A percentile compares a stretch with the other conserved stretches of the same genome.
Evolutionary conservation across 176 grass and related monocot genomes (phyloP).

Genomic region (Phragmites australis): DNA sequence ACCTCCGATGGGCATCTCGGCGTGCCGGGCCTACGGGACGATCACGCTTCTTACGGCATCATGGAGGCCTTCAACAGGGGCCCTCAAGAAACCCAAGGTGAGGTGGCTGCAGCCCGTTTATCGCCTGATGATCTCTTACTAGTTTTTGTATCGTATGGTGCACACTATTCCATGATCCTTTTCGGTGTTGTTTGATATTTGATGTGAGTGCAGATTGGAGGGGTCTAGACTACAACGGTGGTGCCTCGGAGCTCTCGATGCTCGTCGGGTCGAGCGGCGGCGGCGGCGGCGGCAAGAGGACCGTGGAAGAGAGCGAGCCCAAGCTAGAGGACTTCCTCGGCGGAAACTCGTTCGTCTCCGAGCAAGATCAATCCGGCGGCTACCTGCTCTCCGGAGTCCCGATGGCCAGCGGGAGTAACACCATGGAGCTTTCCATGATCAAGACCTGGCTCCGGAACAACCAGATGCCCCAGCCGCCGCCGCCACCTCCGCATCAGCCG

Average conservation of each 20-base stretch:
- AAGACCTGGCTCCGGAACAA: slow-evolving; percentile 92
- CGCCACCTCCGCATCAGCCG: neutral
- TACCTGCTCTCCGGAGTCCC: slow-evolving; percentile 60
- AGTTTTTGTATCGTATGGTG: slow-evolving; percentile 6
- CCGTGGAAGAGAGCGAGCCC: slow-evolving; percentile 55
- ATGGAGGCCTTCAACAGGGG: slow-evolving; percentile 56
- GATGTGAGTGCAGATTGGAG: slow-evolving; percentile 78
- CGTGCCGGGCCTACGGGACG: slow-evolving; percentile 16
- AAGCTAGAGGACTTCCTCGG: slow-evolving; percentile 98
- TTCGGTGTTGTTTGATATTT: slow-evolving; percentile 36
- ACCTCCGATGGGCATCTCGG: slow-evolving; percentile 39
- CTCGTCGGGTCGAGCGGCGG: slow-evolving; percentile 79
- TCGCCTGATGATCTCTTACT: neutral
- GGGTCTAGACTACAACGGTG: slow-evolving; percentile 61
- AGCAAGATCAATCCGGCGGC: slow-evolving; percentile 64
- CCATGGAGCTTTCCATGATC: slow-evolving; percentile 90
- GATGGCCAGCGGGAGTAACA: slow-evolving; percentile 53
- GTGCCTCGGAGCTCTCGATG: slow-evolving; percentile 85
- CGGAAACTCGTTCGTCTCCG: slow-evolving; percentile 75
- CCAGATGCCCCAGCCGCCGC: slow-evolving; percentile 31
- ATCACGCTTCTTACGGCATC: slow-evolving; percentile 49
- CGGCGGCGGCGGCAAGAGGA: slow-evolving; percentile 33
- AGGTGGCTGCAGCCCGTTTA: neutral
- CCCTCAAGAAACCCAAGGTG: slow-evolving; percentile 50
- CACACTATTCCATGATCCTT: slow-evolving; percentile 11